Conservation (phyloP, 2,329 filamentous ascomycete species). For the Diaporthe destruens region DNA sequence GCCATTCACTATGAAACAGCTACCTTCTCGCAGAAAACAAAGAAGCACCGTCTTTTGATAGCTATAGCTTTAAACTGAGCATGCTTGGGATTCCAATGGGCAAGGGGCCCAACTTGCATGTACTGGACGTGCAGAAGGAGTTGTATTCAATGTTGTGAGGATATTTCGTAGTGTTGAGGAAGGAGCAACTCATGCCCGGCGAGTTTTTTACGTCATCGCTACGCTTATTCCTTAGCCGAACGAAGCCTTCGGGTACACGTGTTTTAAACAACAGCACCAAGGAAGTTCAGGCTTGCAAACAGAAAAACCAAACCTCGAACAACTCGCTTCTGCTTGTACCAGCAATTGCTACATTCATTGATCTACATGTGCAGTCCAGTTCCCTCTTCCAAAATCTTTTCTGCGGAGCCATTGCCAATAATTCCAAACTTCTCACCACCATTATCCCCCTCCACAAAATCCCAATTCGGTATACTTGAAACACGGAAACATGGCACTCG, state of each 20-base stretch:
- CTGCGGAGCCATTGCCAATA: not conserved
- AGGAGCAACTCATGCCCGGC: too few species aligned
- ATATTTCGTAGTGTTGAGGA: too few species aligned
- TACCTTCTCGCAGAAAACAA: not conserved
- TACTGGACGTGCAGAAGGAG: too few species aligned
- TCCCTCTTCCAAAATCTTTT: not conserved
- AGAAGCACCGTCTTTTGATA: not conserved
- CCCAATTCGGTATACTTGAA: not conserved
- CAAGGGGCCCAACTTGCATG: not conserved
- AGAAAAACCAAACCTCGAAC: not conserved
- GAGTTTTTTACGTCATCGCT: too few species aligned
- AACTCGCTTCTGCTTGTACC: not conserved
- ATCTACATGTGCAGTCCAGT: not conserved
- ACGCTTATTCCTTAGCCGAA: too few species aligned
- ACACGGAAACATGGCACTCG: not conserved
- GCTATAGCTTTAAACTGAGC: not conserved
- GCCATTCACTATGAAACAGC: not conserved
- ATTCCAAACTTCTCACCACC: not conserved
- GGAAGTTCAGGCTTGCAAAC: not conserved
- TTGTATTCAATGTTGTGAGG: too few species aligned
- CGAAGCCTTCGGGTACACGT: too few species aligned
- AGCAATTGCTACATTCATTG: not conserved
- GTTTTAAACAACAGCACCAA: not conserved
- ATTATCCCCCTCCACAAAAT: not conserved
- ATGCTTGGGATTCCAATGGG: not conserved